phyloP scores from a whole-genome alignment of 2,329 filamentous ascomycete species.

The Arthrobotrys musiformis region DNA sequence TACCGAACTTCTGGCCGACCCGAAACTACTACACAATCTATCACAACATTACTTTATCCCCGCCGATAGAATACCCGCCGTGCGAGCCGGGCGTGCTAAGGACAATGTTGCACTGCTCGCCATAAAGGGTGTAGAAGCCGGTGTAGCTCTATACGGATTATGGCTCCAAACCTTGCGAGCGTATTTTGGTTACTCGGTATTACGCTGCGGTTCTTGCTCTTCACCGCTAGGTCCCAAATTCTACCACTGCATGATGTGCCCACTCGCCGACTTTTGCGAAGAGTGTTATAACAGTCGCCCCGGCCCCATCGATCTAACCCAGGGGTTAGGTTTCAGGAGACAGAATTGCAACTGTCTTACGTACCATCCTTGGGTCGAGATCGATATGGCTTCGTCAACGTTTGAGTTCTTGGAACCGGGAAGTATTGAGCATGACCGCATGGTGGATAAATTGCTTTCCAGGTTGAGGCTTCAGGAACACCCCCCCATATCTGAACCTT shows the following conservation, averaged over 20 bases:
- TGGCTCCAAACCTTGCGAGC: background rate
- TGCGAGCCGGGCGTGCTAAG: background rate
- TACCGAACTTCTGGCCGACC: background rate
- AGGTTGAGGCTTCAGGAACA: background rate
- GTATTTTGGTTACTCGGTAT: background rate
- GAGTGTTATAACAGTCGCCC: background rate
- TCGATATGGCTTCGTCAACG: background rate
- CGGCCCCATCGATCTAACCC: background rate
- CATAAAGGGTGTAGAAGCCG: background rate
- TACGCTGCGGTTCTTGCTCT: background rate
- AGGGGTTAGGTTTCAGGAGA: no score
- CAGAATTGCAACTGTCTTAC: slow-evolving; percentile 6
- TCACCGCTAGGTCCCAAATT: background rate
- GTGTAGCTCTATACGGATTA: background rate
- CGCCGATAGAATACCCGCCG: background rate
- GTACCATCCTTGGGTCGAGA: slow-evolving; percentile 2
- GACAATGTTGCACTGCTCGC: background rate
- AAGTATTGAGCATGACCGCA: background rate
- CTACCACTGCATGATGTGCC: slow-evolving; percentile 6
- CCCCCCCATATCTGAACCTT: background rate
- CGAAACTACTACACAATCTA: background rate
- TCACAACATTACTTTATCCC: slow-evolving; percentile 7
- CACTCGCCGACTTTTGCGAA: slow-evolving; percentile 3
- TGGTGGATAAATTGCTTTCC: background rate
- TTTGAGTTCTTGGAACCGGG: background rate